These are phyloP conservation scores for Aspergillus ruber DNA, from an alignment of 2,329 filamentous ascomycete genomes.

Conservation along the genomic window DNA sequence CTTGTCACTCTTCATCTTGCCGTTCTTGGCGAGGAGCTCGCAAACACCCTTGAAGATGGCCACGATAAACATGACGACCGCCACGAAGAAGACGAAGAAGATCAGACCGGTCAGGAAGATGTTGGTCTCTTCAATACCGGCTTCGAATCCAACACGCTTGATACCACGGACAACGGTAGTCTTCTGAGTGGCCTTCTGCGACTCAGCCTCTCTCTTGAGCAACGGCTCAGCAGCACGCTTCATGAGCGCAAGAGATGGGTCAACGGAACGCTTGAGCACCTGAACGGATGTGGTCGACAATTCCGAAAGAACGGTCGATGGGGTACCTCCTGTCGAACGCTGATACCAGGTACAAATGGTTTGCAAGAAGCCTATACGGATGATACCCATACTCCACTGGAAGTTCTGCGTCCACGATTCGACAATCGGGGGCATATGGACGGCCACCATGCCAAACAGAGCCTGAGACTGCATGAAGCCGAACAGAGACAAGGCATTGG, in stretches of 20 bases:
- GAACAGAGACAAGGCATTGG: slow-evolving; percentile 89
- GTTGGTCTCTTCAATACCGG: slow-evolving; percentile 80
- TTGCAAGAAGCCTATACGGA: slow-evolving; percentile 80
- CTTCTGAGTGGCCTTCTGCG: slow-evolving; percentile 37
- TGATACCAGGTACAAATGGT: slow-evolving; percentile 92
- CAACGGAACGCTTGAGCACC: slow-evolving; percentile 59
- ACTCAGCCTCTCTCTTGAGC: slow-evolving; percentile 45
- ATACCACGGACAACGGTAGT: slow-evolving; percentile 66
- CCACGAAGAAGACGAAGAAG: slow-evolving; percentile 81
- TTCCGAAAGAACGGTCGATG: slow-evolving; percentile 69
- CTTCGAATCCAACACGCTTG: slow-evolving; percentile 79
- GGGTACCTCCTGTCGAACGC: slow-evolving; percentile 80
- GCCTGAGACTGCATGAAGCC: slow-evolving; percentile 92
- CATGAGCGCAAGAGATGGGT: slow-evolving; percentile 23
- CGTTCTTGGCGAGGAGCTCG: slow-evolving; percentile 66
- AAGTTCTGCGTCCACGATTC: slow-evolving; percentile 95
- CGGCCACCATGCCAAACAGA: slow-evolving; percentile 76
- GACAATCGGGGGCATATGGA: slow-evolving; percentile 79
- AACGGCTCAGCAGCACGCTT: slow-evolving; percentile 38
- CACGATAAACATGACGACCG: slow-evolving; percentile 66
- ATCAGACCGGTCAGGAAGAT: slow-evolving; percentile 86
- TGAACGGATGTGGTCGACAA: slow-evolving; percentile 73
- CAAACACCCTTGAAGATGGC: slow-evolving; percentile 73
- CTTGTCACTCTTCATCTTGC: slow-evolving; percentile 75
- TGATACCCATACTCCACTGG: slow-evolving; percentile 97